Base-by-base conservation (phyloP, 345 rosid genomes). In the Boechera retrofracta region DNA sequence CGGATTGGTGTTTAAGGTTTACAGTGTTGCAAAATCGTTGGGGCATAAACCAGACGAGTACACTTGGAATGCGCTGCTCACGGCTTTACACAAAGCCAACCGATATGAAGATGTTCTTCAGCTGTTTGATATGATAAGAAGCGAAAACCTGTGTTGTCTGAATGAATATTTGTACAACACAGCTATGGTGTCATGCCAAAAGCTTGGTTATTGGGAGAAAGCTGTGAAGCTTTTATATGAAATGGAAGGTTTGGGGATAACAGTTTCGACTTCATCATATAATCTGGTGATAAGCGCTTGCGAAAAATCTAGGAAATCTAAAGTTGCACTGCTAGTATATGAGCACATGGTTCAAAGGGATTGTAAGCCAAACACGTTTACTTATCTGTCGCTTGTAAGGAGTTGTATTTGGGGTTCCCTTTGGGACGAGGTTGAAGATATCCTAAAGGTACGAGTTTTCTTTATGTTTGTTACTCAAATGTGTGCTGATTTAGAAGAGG, bases 371-470 rank as follows among this genome's bases (percentile, higher is more conserved):
- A 87, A 91, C 77, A 88, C 85, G 16, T 91, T 88, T 64, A 89
- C 94, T n/a, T 79, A 87, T 79, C 67, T 86, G 52, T 86, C 96
- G 0, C 80, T 94, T 56, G 39, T 88, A 73, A 81, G 97, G 81
- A 79, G 87, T 67, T 91, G 93, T 79, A 76, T 90, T 45, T 86
- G 94, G 98, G 96, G 91, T 67, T 91, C 94, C 31, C 86, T 86
- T 21, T 94, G 94, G 96, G 75, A 47, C 35, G 85, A 89, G 79
- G 91, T 87, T 67, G 85, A 83, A 42, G 89, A 81, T 63, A 87
- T 91, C 61, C 74, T 91, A 13, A 75, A 86, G 76, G 95, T 88
- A 77, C 56, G 59, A 87, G 83, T 63, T n/a, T 48, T 77, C 81
- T 78, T 41, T 41, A 26, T 35, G 41, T 21, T 52, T 61, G 10